Base-by-base conservation (phyloP, 2,329 filamentous ascomycete genomes). In the Xylaria sp. region DNA sequence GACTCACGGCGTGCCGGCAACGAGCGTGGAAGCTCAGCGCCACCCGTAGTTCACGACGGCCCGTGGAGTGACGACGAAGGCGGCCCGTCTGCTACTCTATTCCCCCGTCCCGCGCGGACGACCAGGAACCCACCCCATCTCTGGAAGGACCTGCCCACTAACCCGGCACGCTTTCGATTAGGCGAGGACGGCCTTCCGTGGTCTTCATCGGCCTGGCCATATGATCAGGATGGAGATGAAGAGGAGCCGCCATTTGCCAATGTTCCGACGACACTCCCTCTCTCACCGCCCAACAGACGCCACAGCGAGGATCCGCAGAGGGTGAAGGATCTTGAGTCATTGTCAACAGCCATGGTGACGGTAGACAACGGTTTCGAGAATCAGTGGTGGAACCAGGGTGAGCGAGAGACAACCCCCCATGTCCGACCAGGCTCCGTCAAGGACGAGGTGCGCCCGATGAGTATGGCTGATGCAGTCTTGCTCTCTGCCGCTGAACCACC, bases 321-420 rank as follows among this genome's bases (percentile, higher is more conserved):
- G 14, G 74, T 69, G 8, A 67, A 70, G 15, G 80, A 84, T 46
- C 78, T 85, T 2, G 81, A 81, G 57, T 78, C 80, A 0, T 74
- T 86, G 3, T 83, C 82, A 9, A 78, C 79, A 3, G 83, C 83
- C 38, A 79, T 86, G 78, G 80, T 85, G 75, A 85, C 83, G 2
- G 80, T 86, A 2, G 83, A 86, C 68, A 86, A 85, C 67, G 83
- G 83, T 2, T 85, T 86, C 66, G 83, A 86, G 73, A 80, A 82
- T 64, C 83, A 85, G 71, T 85, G 83, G 83, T 85, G 83, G 83
- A 80, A 84, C 67, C 81, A 82, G 64, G 83, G 82, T 1, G 61
- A 63, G 8, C 72, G 77, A 1, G 73, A 75, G 51, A 64, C 72
- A 1, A 72, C 67, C 21, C 61, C 64, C 15, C 63, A 67, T 52